Evolutionary conservation across 805 yeast species (phyloP), one percentile per base, ranked within the genome.

Genomic region (Pichia cephalocereana): DNA sequence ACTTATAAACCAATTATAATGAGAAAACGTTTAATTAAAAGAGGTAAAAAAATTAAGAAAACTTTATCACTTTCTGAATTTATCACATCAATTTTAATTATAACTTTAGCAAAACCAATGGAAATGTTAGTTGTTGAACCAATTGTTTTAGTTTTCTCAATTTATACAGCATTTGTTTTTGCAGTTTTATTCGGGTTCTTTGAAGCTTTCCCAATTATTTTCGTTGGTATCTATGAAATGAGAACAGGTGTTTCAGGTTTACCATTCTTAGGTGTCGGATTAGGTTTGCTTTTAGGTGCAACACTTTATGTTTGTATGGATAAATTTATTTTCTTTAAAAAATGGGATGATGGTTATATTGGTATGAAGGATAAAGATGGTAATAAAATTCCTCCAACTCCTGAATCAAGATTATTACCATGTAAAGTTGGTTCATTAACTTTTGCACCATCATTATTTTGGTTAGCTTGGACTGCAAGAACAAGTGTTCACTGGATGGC

Each of bases 391-490:
- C 71, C 77, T 52, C 76, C 75, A 39, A 66, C 74, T 1, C 89
- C 91, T 15, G 90, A 83, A 62, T 59, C 72, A 6, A 71, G 82
- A 55, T 69, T 84, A 49, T 55, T 79, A 18, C 67, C 82, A 6
- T 82, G 83, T 56, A 78, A 82, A 58, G 63, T 83, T 51, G 95
- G 91, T 39, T 79, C 87, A 2, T 62, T 82, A 23, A 74, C 76
- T 15, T 69, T 86, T 52, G 89, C 89, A 6, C 70, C 81, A 38
- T 72, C 85, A 0, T 68, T 86, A 49, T 85, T 86, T 66, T 86
- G 93, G 95, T 70, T 84, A 48, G 95, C 82, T 8, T 86, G 95
- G 95, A 74, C 90, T 4, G 74, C 86, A 10, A 73, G 77, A 56
- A 46, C 55, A 3, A 57, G 62, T 15, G 79, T 85, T 28, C 90